Base-by-base conservation (phyloP, 345 rosid genomes). In the Syzygium aromaticum region DNA sequence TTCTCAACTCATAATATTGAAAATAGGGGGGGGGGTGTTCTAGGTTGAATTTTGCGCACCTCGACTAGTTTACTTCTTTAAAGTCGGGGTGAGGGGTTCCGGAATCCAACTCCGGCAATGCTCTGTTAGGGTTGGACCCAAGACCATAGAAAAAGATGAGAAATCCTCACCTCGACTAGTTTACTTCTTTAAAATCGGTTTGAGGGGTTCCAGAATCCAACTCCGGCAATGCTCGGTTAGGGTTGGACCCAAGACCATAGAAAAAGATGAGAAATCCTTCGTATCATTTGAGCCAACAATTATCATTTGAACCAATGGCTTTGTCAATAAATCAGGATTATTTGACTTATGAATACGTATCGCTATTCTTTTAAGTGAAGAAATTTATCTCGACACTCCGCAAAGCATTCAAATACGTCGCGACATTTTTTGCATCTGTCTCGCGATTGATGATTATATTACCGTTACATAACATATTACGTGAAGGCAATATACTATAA, bases 301-400 rank as follows among this genome's bases (percentile, higher is more conserved):
- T 56, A 56, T 56, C 10, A 27, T 56, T 56, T 56, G 11, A 57
- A 7, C 7, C 15, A 57, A 25, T 15, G 46, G 11, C 30, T 8
- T n/a, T 0, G 8, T 13, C 13, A 27, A 1, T 59, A 59, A 59
- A 59, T 59, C n/a, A 8, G 9, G 14, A 61, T 61, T 3, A 13
- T 61, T 4, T n/a, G 4, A 1, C 5, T n/a, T 13, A 61, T 2
- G 38, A 0, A n/a, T 25, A 61, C 0, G 0, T n/a, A 61, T 61
- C 73, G 0, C 1, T 61, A 13, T 2, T 61, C 5, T 61, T 61
- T 61, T 14, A 0, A 0, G 30, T 61, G 4, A 61, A 61, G 13
- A 61, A 2, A 61, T n/a, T 0, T n/a, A 1, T 6, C 1, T n/a
- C 19, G n/a, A 13, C 9, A 14, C 19, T n/a, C 17, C 17, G 64